phyloP scores from a whole-genome alignment of 2,329 filamentous ascomycete genomes.

The Neurospora sp. region DNA sequence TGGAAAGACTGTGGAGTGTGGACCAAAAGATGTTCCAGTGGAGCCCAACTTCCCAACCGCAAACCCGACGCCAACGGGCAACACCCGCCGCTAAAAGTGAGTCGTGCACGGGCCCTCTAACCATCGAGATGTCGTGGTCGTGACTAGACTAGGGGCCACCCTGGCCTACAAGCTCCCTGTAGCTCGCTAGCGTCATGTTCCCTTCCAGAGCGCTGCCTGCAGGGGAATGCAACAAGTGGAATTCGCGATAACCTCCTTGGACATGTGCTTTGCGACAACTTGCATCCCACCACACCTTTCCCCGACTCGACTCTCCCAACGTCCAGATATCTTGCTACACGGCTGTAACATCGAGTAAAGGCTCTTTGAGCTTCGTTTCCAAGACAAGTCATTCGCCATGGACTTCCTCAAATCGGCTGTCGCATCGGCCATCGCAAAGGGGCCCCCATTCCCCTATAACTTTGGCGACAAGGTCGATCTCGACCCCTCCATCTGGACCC shows the following conservation, averaged over 20 bases:
- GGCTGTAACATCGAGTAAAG: not conserved
- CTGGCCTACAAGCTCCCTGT: not conserved
- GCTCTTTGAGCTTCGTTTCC: not conserved
- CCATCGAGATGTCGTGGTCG: not conserved
- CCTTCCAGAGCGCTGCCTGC: not conserved
- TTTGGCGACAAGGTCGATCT: conserved; percentile 90
- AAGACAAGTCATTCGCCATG: conserved; percentile 44
- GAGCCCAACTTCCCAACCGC: not conserved
- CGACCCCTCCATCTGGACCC: conserved; percentile 90
- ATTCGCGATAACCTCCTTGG: not conserved
- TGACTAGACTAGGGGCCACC: not conserved
- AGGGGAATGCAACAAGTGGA: not conserved
- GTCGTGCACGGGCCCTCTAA: not conserved
- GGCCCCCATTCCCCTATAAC: conserved; percentile 82
- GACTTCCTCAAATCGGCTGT: conserved; percentile 97
- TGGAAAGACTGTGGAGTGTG: not conserved
- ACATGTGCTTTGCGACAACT: not conserved
- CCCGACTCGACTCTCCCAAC: not conserved
- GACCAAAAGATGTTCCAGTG: not conserved
- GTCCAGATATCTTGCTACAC: not conserved
- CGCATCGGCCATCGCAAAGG: conserved; percentile 91
- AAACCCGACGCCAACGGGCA: not conserved
- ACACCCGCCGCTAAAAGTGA: not conserved
- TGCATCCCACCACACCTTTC: not conserved
- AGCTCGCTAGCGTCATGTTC: not conserved